Conservation (phyloP, 352 stramenopile genomes). For the Phytopythium ostracodes region DNA sequence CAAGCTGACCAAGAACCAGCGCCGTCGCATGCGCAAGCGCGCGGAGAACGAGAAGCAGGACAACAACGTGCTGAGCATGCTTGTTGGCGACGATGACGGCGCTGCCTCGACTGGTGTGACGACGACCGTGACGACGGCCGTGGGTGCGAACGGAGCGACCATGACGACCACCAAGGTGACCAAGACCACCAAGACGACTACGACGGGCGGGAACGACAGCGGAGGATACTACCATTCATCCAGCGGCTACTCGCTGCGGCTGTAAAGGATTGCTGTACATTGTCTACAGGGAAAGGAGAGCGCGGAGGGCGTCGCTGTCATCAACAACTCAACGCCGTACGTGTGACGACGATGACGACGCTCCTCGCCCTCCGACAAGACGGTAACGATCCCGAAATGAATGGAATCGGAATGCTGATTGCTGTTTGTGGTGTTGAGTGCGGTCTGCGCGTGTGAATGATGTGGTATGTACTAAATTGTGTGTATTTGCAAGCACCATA, state of each 20-base stretch:
- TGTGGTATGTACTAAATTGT: too few relatives aligned
- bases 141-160: conserved; percentile 11
- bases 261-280: conserved; percentile 19
- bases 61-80: conserved; percentile 57
- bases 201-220: conserved; percentile 8
- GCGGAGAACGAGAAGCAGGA: conserved; percentile 66
- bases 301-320: too few relatives aligned
- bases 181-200: conserved; percentile 19
- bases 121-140: conserved; percentile 19
- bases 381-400: too few relatives aligned
- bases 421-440: too few relatives aligned
- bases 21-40: conserved; percentile 71
- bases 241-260: conserved; percentile 58
- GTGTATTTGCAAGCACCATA: too few relatives aligned
- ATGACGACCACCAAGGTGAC: conserved; percentile 17
- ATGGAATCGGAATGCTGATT: too few relatives aligned
- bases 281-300: neutral
- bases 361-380: too few relatives aligned
- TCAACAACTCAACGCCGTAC: too few relatives aligned
- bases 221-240: conserved; percentile 65
- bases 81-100: conserved; percentile 28
- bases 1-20: conserved; percentile 81
- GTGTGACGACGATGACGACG: too few relatives aligned
- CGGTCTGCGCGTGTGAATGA: too few relatives aligned
- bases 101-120: conserved; percentile 7